phyloP scores from a whole-genome alignment of 805 yeast species.

The Zygoascus bituminiphila region DNA sequence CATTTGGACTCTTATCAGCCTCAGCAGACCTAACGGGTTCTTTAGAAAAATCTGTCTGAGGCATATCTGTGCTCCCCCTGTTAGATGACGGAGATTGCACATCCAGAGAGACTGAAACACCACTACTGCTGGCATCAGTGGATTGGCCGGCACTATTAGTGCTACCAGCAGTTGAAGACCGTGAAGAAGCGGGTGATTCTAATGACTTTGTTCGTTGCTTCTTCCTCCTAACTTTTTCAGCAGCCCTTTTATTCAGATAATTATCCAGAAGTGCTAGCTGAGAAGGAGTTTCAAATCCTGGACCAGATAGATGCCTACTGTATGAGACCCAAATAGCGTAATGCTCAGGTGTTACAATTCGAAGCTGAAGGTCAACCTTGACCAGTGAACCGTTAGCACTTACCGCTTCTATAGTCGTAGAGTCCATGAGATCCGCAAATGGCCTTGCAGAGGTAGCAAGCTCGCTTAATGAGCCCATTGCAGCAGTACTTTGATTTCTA shows the following conservation, averaged over 20 bases:
- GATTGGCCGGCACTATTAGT: not conserved
- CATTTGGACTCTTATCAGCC: not conserved
- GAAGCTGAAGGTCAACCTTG: constrained; percentile 68
- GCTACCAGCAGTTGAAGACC: constrained; percentile 1
- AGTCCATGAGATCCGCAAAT: constrained; percentile 8
- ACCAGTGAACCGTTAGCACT: constrained; percentile 63
- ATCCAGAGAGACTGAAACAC: not conserved
- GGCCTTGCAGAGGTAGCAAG: constrained; percentile 16
- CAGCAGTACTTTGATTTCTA: not conserved
- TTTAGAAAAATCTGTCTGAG: not conserved
- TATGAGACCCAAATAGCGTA: constrained; percentile 81
- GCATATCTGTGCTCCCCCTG: not conserved
- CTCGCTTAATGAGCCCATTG: not conserved
- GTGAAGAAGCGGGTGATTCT: not conserved
- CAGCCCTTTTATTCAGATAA: not conserved
- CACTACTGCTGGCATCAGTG: not conserved
- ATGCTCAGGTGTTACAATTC: constrained; percentile 54
- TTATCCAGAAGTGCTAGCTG: constrained; percentile 38
- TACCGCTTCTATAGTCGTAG: constrained; percentile 53
- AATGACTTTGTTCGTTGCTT: not conserved
- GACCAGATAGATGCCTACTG: constrained; percentile 40
- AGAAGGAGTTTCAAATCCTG: constrained; percentile 39
- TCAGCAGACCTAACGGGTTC: not conserved
- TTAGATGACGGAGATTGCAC: not conserved
- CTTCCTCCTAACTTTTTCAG: not conserved